Evolutionary conservation across 129 eudicot genomes (phyloP), one percentile per base, ranked within the genome.

Genomic region (Lactuca sativa): DNA sequence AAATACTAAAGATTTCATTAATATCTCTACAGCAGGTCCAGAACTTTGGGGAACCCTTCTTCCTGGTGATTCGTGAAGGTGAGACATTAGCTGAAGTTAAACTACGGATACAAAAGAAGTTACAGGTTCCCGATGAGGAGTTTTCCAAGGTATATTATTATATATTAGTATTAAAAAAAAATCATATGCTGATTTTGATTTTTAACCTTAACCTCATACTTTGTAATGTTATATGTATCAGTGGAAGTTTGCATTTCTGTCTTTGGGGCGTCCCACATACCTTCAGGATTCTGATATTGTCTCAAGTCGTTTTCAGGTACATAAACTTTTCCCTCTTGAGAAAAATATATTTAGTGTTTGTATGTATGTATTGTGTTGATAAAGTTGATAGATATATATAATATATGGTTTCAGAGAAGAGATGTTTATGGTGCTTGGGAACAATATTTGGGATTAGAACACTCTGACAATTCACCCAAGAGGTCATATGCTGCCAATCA

Each of bases 361-460:
- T 47, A 41, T 56, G 17, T 34, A 15, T n/a, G n/a, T n/a, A n/a
- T n/a, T 77, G 55, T 54, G 25, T 64, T 56, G 38, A 21, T n/a
- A n/a, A n/a, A n/a, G n/a, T n/a, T n/a, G n/a, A n/a, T n/a, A n/a
- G n/a, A n/a, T n/a, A n/a, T n/a, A n/a, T n/a, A n/a, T n/a, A 25
- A 8, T 9, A 17, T 6, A 13, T 58, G 73, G 59, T 74, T 51
- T 51, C 80, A 92, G 97, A 84, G 80, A 69, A 86, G 86, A 78
- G 91, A 89, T 74, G 88, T 80, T 18, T 84, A 82, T 84, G 92
- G 88, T 76, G 90, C 96, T 44, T 86, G 93, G 93, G 95, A 86
- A 80, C 96, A 86, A 55, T 88, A 88, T 70, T 83, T 92, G 67
- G 96, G 96, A 44, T 56, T 92, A 76, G 97, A 92, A 81, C 97